These are phyloP conservation scores for Nothophoma quercina DNA, from an alignment of 2,329 filamentous ascomycete genomes.

Conservation along the genomic window DNA sequence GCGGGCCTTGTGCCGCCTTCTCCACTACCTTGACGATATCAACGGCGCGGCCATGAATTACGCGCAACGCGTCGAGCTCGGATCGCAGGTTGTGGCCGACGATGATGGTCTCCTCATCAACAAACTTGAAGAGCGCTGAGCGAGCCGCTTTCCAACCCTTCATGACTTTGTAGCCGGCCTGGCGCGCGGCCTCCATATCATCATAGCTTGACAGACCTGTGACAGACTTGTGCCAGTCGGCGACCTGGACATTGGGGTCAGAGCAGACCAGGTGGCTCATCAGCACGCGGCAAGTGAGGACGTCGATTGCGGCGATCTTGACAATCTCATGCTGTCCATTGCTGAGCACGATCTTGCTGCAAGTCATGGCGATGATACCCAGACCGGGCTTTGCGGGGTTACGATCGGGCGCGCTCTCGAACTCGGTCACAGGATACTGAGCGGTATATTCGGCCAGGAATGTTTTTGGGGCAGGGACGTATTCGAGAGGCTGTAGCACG, in stretches of 20 bases:
- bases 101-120: conserved; percentile 45
- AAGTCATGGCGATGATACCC: conserved; percentile 34
- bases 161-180: conserved; percentile 41
- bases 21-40: conserved; percentile 43
- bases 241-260: conserved; percentile 27
- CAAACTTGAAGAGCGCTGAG: conserved; percentile 37
- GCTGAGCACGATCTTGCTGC: conserved; percentile 38
- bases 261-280: conserved; percentile 44
- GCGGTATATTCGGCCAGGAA: conserved; percentile 31
- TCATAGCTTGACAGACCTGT: conserved; percentile 36
- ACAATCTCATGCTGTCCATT: conserved; percentile 36
- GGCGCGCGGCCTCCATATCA: conserved; percentile 37
- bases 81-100: conserved; percentile 44
- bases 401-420: conserved; percentile 29
- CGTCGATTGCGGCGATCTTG: conserved; percentile 44
- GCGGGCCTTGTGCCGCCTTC: conserved; percentile 42
- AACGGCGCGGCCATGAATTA: conserved; percentile 45
- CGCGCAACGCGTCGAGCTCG: conserved; percentile 44
- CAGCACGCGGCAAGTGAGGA: conserved; percentile 40
- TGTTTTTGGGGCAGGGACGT: conserved; percentile 35
- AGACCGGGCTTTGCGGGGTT: conserved; percentile 21
- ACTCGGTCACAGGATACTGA: conserved; percentile 28
- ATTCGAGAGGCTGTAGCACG: conserved; percentile 33
- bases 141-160: conserved; percentile 45
- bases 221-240: conserved; percentile 33